A percentile compares a stretch with the other conserved stretches of the same genome.
phyloP scores from a whole-genome alignment of 805 yeast genomes.

The Starmerella floris region DNA sequence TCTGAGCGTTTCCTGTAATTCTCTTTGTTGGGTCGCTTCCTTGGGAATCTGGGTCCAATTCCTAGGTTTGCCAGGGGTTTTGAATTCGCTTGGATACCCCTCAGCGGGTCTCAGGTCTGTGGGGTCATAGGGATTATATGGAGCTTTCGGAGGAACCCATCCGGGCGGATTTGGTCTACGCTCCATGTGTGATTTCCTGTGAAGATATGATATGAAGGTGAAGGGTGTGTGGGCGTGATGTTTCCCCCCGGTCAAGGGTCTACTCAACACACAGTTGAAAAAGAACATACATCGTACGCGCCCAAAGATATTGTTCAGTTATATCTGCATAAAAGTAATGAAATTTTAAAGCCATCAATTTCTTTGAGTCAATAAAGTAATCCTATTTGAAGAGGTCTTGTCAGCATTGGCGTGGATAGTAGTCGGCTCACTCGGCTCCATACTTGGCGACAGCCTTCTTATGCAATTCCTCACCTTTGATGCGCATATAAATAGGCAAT shows the following conservation, averaged over 20 bases:
- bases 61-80: slow-evolving; percentile 49
- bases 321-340: too few species aligned
- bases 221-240: too few species aligned
- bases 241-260: too few species aligned
- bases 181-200: too few species aligned
- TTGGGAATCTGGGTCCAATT: slow-evolving; percentile 45
- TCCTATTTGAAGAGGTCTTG: too few species aligned
- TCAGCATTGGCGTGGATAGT: too few species aligned
- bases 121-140: slow-evolving; percentile 77
- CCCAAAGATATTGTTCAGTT: too few species aligned
- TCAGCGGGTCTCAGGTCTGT: slow-evolving; percentile 62
- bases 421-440: too few species aligned
- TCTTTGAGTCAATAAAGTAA: too few species aligned
- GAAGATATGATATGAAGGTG: neutral
- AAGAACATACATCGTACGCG: too few species aligned
- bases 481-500: slow-evolving; percentile 27
- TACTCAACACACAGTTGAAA: too few species aligned
- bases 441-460: slow-evolving; percentile 9
- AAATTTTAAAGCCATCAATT: too few species aligned
- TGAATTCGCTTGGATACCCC: slow-evolving; percentile 76
- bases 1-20: slow-evolving; percentile 61
- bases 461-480: slow-evolving; percentile 9
- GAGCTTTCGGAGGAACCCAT: slow-evolving; percentile 71
- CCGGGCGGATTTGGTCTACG: slow-evolving; percentile 66
- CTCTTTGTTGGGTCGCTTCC: slow-evolving; percentile 52